These are phyloP conservation scores for Plectosphaerella plurivora DNA, from an alignment of 2,329 filamentous ascomycete genomes.

Conservation along the genomic window DNA sequence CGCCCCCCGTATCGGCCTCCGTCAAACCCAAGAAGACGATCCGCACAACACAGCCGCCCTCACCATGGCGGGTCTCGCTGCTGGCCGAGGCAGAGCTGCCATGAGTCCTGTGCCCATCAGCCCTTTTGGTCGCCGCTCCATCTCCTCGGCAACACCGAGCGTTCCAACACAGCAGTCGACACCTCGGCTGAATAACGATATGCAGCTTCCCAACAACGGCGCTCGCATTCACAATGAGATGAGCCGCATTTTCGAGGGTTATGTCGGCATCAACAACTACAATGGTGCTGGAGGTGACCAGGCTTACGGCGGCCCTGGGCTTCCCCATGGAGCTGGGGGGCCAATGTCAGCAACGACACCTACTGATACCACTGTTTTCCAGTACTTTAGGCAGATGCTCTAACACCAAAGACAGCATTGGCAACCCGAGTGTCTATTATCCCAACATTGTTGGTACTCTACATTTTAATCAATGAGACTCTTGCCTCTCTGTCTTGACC, in stretches of 20 bases:
- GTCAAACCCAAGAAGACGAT: constrained; percentile 39
- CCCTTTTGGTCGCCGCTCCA: constrained; percentile 22
- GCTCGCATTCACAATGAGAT: constrained; percentile 49
- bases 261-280: constrained; percentile 29
- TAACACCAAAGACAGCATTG: constrained; percentile 7
- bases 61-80: constrained; percentile 52
- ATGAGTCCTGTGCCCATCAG: constrained; percentile 10
- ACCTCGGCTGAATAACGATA: constrained; percentile 1
- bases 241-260: constrained; percentile 39
- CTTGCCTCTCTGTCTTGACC: too few species aligned
- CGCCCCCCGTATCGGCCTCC: constrained; percentile 63
- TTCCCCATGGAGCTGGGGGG: neutral
- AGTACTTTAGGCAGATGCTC: constrained; percentile 32
- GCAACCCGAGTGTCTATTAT: neutral
- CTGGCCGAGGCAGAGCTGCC: constrained; percentile 23
- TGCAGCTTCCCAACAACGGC: constrained; percentile 32
- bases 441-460: too few species aligned
- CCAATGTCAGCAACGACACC: constrained; percentile 14
- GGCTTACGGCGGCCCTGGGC: constrained; percentile 12
- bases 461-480: too few species aligned
- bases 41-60: constrained; percentile 47
- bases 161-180: constrained; percentile 5
- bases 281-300: constrained; percentile 16
- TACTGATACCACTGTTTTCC: constrained; percentile 27
- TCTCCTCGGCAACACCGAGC: constrained; percentile 14